Percentiles rank a stretch among this genome's conserved stretches.
phyloP scores from a whole-genome alignment of 108 stramenopile genomes.

The Pseudonitzschia multiseries region DNA sequence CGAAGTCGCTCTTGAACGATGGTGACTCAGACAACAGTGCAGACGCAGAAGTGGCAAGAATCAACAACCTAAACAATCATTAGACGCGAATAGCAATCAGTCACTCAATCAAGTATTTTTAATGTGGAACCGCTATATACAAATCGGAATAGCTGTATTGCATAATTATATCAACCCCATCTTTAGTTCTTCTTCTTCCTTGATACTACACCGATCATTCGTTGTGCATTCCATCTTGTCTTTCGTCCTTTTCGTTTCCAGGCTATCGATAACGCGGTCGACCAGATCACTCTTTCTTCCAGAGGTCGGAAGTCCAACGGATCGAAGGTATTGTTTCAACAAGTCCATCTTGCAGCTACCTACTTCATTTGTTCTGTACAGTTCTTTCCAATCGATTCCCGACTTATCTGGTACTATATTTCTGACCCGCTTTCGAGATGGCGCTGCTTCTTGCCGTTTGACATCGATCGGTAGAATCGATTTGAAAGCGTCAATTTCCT shows the following conservation, averaged over 20 bases:
- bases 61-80: neutral
- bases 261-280: slow-evolving; percentile 30
- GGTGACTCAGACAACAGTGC: slow-evolving; percentile 4
- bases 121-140: neutral
- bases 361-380: slow-evolving; percentile 42
- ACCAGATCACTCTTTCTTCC: slow-evolving; percentile 66
- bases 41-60: slow-evolving; percentile 7
- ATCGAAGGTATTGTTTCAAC: slow-evolving; percentile 65
- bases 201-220: neutral
- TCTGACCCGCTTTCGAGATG: slow-evolving; percentile 43
- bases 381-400: slow-evolving; percentile 58
- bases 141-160: neutral
- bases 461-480: slow-evolving; percentile 53
- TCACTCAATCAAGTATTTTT: neutral
- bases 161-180: neutral
- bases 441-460: slow-evolving; percentile 13
- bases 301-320: slow-evolving; percentile 30
- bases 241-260: slow-evolving; percentile 6
- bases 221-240: neutral
- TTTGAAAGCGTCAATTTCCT: slow-evolving; percentile 55
- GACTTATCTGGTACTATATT: slow-evolving; percentile 36
- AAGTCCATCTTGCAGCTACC: slow-evolving; percentile 39
- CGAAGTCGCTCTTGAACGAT: slow-evolving; percentile 15
- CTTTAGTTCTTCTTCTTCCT: neutral
- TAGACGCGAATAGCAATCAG: neutral